phyloP scores from a whole-genome alignment of 495 filamentous ascomycete genomes.

The Trichoderma erinaceum region DNA sequence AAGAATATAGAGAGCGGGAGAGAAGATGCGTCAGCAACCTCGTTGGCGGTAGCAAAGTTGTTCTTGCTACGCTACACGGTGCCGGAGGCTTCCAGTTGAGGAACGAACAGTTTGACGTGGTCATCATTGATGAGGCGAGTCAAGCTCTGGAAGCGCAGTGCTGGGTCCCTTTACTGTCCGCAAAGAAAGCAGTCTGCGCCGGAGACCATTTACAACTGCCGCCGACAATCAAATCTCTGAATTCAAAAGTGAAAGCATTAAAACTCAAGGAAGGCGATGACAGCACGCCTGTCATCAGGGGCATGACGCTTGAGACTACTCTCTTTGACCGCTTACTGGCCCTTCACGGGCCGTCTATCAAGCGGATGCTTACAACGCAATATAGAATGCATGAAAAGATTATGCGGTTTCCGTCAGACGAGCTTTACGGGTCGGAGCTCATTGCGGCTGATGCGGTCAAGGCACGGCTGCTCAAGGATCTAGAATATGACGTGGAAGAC shows the following conservation, averaged over 20 bases:
- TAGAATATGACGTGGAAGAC: conserved; percentile 71
- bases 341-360: conserved; percentile 77
- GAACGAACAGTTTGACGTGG: conserved; percentile 81
- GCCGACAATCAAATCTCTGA: conserved; percentile 82
- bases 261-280: conserved; percentile 24
- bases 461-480: conserved; percentile 62
- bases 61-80: conserved; percentile 88
- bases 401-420: conserved; percentile 86
- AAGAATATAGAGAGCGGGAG: conserved; percentile 85
- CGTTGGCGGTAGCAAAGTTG: conserved; percentile 71
- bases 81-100: conserved; percentile 80
- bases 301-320: conserved; percentile 69
- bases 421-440: conserved; percentile 77
- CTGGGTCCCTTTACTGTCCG: conserved; percentile 84
- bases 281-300: conserved; percentile 29
- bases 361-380: conserved; percentile 93
- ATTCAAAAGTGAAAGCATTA: conserved; percentile 40
- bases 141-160: conserved; percentile 96
- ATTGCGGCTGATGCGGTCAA: conserved; percentile 74
- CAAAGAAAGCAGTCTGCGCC: conserved; percentile 81
- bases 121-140: conserved; percentile 92
- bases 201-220: conserved; percentile 94
- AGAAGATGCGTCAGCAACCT: conserved; percentile 69
- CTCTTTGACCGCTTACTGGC: conserved; percentile 83
- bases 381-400: conserved; percentile 97